Evolutionary conservation across 2,329 filamentous ascomycete genomes (phyloP).

Genomic region (Dichotomopilus funicola): DNA sequence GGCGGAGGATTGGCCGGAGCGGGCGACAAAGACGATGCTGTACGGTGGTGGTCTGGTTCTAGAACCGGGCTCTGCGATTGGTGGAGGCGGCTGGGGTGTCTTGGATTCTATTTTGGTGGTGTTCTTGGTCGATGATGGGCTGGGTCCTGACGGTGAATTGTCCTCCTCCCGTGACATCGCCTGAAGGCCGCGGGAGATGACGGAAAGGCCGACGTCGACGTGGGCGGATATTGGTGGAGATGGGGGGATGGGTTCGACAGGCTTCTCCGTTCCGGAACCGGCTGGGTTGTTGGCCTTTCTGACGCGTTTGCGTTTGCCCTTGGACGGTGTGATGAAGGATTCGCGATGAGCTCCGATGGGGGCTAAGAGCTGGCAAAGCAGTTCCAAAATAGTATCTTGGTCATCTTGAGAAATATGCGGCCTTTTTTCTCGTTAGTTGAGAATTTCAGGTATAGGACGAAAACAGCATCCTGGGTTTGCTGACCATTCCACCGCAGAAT

Average conservation of each 20-base stretch:
- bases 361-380: constrained; percentile 59
- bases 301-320: constrained; percentile 55
- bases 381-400: constrained; percentile 58
- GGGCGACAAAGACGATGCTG: constrained; percentile 51
- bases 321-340: constrained; percentile 48
- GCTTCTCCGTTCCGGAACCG: neutral
- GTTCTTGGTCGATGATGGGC: no score
- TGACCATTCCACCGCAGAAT: constrained; percentile 41
- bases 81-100: no score
- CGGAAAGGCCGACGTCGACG: constrained; percentile 59
- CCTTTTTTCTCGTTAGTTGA: constrained; percentile 37
- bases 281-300: constrained; percentile 27
- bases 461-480: neutral
- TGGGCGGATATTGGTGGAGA: constrained; percentile 48
- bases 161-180: constrained; percentile 25
- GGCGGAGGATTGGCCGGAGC: constrained; percentile 49
- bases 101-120: no score
- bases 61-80: neutral
- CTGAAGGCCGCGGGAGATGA: constrained; percentile 55
- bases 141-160: neutral
- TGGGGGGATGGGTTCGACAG: constrained; percentile 26
- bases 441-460: neutral
- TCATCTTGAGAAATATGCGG: constrained; percentile 51
- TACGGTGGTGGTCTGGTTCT: constrained; percentile 29
- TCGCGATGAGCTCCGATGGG: constrained; percentile 58